Base-by-base conservation (phyloP, 345 rosid genomes). In the Lagerstroemia speciosa region DNA sequence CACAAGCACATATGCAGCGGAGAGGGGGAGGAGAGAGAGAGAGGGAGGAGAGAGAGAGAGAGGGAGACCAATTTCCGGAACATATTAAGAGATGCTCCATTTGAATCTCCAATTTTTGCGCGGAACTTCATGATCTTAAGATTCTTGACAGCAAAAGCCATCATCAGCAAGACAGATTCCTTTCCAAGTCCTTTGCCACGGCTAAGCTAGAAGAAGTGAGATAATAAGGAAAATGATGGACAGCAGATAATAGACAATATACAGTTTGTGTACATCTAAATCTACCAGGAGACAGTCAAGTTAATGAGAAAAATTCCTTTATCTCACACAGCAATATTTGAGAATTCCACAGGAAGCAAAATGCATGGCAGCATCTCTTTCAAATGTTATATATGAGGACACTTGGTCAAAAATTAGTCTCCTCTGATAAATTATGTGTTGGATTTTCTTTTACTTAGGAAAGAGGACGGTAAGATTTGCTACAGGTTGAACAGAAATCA, bases 131-230 rank as follows among this genome's bases (percentile, higher is more conserved):
- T 86, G 73, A 86, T 86, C 78, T 83, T 88, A 62, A 85, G 84
- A 73, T 70, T 80, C 73, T 85, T 77, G 64, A 86, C 72, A 34
- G 93, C 86, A 78, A 88, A 87, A 78, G 82, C 90, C 98, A 91
- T 91, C 98, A 91, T 94, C 82, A 84, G 79, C 80, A 86, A 68
- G 37, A 89, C 90, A 41, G 97, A 74, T 79, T 85, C 99, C 85
- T 94, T 89, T 68, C 95, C 93, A 43, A 94, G 77, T 74, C 98
- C 96, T 82, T 91, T 91, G 72, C 96, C 95, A 68, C 88, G 96
- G 81, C 99, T 89, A 81, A 69, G 80, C 88, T 84, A 86, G 79
- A 87, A 80, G 78, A 62, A 72, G 38, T 29, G 72, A 74, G 67
- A 70, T 30, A 36, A 65, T 40, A 69, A 4, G 64, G 73, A 71